phyloP scores from a whole-genome alignment of 495 filamentous ascomycete species.

The Penicillium waksmanii region DNA sequence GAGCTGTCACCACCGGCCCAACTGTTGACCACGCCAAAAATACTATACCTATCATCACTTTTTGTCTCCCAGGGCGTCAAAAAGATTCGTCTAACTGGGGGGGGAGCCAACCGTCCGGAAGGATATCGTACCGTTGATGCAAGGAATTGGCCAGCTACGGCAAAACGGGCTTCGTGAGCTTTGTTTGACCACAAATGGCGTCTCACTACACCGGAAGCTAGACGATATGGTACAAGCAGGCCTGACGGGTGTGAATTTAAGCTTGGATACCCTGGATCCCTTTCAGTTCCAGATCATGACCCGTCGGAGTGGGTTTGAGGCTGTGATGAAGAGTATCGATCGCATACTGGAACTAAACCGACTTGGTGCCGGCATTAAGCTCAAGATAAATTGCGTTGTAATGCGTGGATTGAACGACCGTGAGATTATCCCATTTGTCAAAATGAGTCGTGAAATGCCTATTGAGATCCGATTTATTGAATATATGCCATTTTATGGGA shows the following conservation, averaged over 20 bases:
- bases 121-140: slow-evolving; percentile 92
- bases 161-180: slow-evolving; percentile 73
- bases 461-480: slow-evolving; percentile 98
- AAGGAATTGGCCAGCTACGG: slow-evolving; percentile 78
- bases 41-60: slow-evolving; percentile 82
- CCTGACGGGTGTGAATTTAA: slow-evolving; percentile 89
- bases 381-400: slow-evolving; percentile 96
- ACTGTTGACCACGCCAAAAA: slow-evolving; percentile 91
- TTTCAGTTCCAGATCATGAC: slow-evolving; percentile 98
- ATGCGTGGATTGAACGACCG: slow-evolving; percentile 93
- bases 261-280: slow-evolving; percentile 90
- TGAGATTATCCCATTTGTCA: slow-evolving; percentile 89
- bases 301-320: slow-evolving; percentile 80
- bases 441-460: slow-evolving; percentile 82
- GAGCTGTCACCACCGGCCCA: slow-evolving; percentile 77
- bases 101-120: slow-evolving; percentile 94
- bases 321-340: slow-evolving; percentile 87
- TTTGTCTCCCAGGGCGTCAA: slow-evolving; percentile 94
- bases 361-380: slow-evolving; percentile 77
- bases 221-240: slow-evolving; percentile 92
- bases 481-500: slow-evolving; percentile 99
- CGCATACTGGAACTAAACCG: slow-evolving; percentile 87
- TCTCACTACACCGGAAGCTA: slow-evolving; percentile 85
- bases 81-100: slow-evolving; percentile 93
- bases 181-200: slow-evolving; percentile 93